Base-by-base conservation (phyloP, 257 asterid genomes). In the Lycium ferocissimum region DNA sequence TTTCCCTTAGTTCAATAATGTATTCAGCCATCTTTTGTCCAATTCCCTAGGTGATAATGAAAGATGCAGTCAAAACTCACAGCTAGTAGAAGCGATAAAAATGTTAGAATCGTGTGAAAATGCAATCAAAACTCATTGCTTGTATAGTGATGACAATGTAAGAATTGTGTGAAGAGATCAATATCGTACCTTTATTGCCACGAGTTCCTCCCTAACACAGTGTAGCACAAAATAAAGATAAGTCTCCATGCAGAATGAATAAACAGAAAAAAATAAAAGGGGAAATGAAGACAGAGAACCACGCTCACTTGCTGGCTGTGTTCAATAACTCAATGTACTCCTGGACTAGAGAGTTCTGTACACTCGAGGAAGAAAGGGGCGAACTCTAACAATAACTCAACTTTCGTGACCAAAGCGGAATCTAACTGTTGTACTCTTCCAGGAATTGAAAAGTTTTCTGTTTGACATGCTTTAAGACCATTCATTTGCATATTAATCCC, bases 21-120 rank as follows among this genome's bases (percentile, higher is more conserved):
- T 96, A 95, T 71, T 91, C 94, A 2, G 98, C 98, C 70, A 92
- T 86, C 89, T 93, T 95, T 81, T 91, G 90, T 45, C 99, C 99
- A 81, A 95, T 96, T 57, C 99, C 99, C 98, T 96, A 81, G 5
- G 62, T 14, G 73, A 69, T 5, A 26, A 65, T 38, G 56, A 79
- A 70, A 69, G 61, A 62, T 18, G 8, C 65, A 80, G 35, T 70
- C 58, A 33, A 65, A 69, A 10, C 22, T 47, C 20, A 45, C 20
- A 71, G 47, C n/a, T 22, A 57, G n/a, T 59, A 33, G 67, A 22
- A 35, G 81, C 70, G 26, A 70, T 51, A 15, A 51, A 11, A 8
- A 76, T 51, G 14, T 76, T 26, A 20, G 58, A 47, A 6, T 49
- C 81, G 20, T 47, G 73, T 9, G 37, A 49, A 71, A 69, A 61